phyloP scores from a whole-genome alignment of 2,329 filamentous ascomycete species.

The Paraphoma chrysanthemicola region DNA sequence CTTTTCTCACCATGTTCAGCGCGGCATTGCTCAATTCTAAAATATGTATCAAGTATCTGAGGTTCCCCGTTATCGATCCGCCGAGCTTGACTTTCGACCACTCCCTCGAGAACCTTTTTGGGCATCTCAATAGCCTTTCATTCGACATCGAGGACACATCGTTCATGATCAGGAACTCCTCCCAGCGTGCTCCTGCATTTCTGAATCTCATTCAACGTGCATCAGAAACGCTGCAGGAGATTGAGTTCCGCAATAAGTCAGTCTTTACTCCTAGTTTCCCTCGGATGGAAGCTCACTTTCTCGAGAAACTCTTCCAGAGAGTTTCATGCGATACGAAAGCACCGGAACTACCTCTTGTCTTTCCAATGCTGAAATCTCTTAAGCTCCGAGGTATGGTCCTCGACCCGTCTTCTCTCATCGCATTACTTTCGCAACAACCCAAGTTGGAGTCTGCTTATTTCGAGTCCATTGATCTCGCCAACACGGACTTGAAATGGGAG shows the following conservation, averaged over 20 bases:
- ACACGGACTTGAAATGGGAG: not conserved
- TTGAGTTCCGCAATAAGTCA: not conserved
- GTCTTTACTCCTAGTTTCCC: not conserved
- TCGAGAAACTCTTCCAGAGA: not conserved
- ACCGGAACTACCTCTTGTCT: not conserved
- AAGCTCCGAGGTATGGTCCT: not conserved
- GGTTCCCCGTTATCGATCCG: not conserved
- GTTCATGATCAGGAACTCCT: not conserved
- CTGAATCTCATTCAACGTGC: not conserved
- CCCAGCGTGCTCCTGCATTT: not conserved
- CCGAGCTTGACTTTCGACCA: not conserved
- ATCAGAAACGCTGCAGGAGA: not conserved
- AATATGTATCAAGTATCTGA: not conserved
- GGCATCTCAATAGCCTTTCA: not conserved
- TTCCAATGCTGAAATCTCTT: not conserved
- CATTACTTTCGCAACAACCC: not conserved
- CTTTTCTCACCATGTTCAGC: not conserved
- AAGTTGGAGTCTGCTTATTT: not conserved
- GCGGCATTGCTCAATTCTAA: not conserved
- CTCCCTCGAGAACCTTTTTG: not conserved
- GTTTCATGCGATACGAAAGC: not conserved
- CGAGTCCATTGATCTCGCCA: not conserved
- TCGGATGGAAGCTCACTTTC: not conserved
- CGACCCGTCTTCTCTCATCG: not conserved
- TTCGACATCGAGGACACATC: not conserved